These are phyloP conservation scores for Solanum boliviense DNA, from an alignment of 257 asterid species.

Conservation along the genomic window DNA sequence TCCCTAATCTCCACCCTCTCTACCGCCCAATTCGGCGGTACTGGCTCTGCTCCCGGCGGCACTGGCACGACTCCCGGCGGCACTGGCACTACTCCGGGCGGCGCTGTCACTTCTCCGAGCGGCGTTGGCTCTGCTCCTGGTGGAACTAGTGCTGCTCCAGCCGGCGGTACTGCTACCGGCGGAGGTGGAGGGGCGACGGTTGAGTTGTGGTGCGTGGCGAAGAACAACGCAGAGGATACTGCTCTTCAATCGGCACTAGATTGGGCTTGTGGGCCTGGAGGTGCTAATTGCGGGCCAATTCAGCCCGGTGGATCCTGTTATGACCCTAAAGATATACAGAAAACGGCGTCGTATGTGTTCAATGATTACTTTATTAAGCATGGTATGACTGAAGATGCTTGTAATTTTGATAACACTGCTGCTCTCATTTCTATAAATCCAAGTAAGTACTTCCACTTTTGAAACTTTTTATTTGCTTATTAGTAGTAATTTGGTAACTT, in stretches of 20 bases:
- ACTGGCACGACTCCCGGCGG: not conserved
- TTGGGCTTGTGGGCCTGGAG: slow-evolving; percentile 86
- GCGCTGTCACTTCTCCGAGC: not conserved
- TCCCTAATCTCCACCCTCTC: slow-evolving; percentile 1
- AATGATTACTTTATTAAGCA: slow-evolving; percentile 57
- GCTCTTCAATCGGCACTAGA: slow-evolving; percentile 67
- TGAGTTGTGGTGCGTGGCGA: slow-evolving; percentile 92
- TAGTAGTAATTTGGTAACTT: not conserved
- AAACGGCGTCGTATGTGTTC: slow-evolving; percentile 77
- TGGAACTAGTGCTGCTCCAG: not conserved
- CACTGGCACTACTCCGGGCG: not conserved
- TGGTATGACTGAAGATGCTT: slow-evolving; percentile 43
- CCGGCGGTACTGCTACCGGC: not conserved
- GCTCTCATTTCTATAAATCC: slow-evolving; percentile 75
- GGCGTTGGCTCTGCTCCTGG: not conserved
- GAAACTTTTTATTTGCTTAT: not conserved
- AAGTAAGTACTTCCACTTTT: slow-evolving; percentile 29
- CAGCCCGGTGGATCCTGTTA: slow-evolving; percentile 76
- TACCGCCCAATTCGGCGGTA: slow-evolving; percentile 33
- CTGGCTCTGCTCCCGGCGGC: not conserved
- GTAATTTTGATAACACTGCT: slow-evolving; percentile 54
- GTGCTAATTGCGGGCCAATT: slow-evolving; percentile 65
- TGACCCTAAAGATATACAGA: slow-evolving; percentile 52
- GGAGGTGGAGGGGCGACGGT: slow-evolving; percentile 14
- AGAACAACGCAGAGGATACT: slow-evolving; percentile 74